A percentile compares a stretch with the other conserved stretches of the same genome.
Conservation (phyloP, 1,284 basidiomycete genomes). For the Naganishia cerealis region DNA sequence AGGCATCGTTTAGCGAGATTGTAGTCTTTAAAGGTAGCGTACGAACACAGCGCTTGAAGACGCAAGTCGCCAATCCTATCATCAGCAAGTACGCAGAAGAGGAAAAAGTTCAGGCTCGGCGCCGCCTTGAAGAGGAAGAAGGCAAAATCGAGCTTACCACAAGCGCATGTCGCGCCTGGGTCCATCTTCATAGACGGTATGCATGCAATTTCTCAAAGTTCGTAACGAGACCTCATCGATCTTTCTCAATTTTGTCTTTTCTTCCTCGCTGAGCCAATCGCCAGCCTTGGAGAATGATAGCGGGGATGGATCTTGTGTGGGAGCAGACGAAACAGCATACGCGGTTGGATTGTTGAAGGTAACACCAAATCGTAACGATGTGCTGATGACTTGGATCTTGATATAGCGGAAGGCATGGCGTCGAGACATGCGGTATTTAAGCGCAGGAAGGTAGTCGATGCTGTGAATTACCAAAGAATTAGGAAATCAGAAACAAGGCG, state of each 20-base stretch:
- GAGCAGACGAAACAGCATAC: conserved; percentile 32
- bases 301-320: conserved; percentile 21
- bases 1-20: conserved; percentile 41
- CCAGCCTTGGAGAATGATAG: conserved; percentile 27
- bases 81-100: not conserved
- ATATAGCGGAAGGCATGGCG: conserved; percentile 41
- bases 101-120: not conserved
- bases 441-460: conserved; percentile 35
- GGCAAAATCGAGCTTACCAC: conserved; percentile 24
- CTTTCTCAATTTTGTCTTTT: conserved; percentile 26
- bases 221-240: conserved; percentile 36
- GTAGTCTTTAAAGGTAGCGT: conserved; percentile 37
- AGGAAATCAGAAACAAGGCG: not conserved
- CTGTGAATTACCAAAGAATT: not conserved
- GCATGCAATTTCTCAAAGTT: conserved; percentile 40
- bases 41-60: conserved; percentile 37
- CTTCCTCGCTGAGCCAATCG: conserved; percentile 13
- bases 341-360: conserved; percentile 26
- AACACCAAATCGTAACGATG: conserved; percentile 36
- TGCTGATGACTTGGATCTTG: conserved; percentile 39
- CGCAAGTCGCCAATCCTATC: conserved; percentile 35
- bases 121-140: conserved; percentile 1
- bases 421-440: conserved; percentile 30
- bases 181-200: conserved; percentile 41
- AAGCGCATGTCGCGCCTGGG: conserved; percentile 37